Evolutionary conservation across 1,284 basidiomycete species (phyloP), one percentile per base, ranked within the genome.

Genomic region (Sporisorium reilianum): DNA sequence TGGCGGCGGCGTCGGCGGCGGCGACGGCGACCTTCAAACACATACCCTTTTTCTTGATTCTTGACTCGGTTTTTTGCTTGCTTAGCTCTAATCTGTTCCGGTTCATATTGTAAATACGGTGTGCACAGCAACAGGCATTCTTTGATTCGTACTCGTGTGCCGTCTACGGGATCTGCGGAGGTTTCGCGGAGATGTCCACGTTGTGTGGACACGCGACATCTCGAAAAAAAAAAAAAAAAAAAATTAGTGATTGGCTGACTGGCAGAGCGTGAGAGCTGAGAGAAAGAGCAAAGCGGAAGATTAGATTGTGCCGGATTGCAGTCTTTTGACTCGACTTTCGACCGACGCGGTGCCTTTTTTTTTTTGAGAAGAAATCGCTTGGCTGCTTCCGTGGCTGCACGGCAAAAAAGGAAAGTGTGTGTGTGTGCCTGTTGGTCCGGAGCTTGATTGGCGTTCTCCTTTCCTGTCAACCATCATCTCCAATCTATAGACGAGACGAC

Each of bases 171-270:
- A n/a, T n/a, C n/a, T n/a, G n/a, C 32, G 32, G 32, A 34, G 44
- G 5, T 14, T 26, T 9, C 22, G 55, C 26, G 25, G 46, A 40
- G 18, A n/a, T n/a, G n/a, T n/a, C n/a, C n/a, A n/a, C n/a, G n/a
- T n/a, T n/a, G n/a, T n/a, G 52, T 55, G 38, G 49, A 64, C 54
- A 64, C 61, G 61, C 61, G 54, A 56, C 61, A 56, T 56, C 53
- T 8, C 9, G 22, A 16, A 5, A 9, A 20, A 20, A n/a, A n/a
- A n/a, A n/a, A n/a, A n/a, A n/a, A n/a, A n/a, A n/a, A n/a, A n/a
- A n/a, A n/a, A n/a, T n/a, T n/a, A n/a, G 28, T 57, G 54, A 64
- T 57, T 64, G 55, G 55, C 25, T 48, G 44, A 1, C 9, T 14
- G 36, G 42, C 22, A 12, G 34, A 25, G 22, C 49, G 34, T 23